Evolutionary conservation across 1,139 yeast genomes (phyloP).

Genomic region (Schwanniomyces etchellsii): DNA sequence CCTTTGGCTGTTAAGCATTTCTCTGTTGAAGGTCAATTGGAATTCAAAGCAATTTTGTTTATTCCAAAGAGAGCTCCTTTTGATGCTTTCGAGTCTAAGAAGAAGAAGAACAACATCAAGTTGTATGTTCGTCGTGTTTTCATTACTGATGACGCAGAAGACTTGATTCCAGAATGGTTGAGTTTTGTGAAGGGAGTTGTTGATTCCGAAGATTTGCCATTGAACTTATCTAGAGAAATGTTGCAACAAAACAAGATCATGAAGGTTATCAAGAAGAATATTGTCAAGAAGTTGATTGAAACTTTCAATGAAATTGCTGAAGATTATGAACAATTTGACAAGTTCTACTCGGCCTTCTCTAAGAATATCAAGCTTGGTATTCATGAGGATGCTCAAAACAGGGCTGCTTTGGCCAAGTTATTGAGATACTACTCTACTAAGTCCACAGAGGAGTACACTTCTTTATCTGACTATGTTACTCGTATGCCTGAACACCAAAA

Average conservation of each 20-base stretch:
- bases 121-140: constrained; percentile 99
- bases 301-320: constrained; percentile 99
- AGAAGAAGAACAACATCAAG: constrained; percentile 99
- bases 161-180: constrained; percentile 98
- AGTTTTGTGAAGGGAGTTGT: constrained; percentile 98
- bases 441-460: constrained; percentile 89
- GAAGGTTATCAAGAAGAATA: constrained; percentile 99
- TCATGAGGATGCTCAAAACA: constrained; percentile 98
- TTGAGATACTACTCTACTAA: constrained; percentile 97
- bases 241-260: constrained; percentile 99
- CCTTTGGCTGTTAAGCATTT: constrained; percentile 99
- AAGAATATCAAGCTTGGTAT: constrained; percentile 99
- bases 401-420: constrained; percentile 90
- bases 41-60: constrained; percentile 96
- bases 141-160: constrained; percentile 99
- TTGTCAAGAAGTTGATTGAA: constrained; percentile 97
- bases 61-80: constrained; percentile 99
- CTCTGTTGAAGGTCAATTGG: constrained; percentile 99
- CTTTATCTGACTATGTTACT: constrained; percentile 94
- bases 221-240: constrained; percentile 99
- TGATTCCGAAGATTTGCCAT: constrained; percentile 99
- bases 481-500: constrained; percentile 99
- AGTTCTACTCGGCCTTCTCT: constrained; percentile 96
- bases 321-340: constrained; percentile 97
- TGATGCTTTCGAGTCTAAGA: constrained; percentile 93